These are phyloP conservation scores for Penicillium sp. DNA, from an alignment of 2,329 filamentous ascomycete genomes.

Conservation along the genomic window DNA sequence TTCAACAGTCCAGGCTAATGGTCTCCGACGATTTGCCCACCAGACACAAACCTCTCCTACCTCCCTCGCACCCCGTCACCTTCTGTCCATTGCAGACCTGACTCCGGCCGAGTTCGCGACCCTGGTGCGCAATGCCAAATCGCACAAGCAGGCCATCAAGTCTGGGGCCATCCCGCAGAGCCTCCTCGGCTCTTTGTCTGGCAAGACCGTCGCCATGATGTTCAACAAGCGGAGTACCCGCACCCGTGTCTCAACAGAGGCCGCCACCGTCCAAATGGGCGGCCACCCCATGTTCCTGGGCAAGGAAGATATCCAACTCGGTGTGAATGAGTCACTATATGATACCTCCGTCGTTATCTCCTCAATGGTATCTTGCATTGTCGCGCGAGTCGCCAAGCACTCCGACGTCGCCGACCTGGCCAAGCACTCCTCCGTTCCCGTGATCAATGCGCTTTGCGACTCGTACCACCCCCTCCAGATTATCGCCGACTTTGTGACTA, in stretches of 20 bases:
- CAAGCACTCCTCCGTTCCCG: conserved; percentile 71
- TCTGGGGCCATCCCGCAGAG: conserved; percentile 60
- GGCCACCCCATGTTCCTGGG: conserved; percentile 96
- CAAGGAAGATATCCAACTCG: conserved; percentile 93
- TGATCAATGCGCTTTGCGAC: conserved; percentile 86
- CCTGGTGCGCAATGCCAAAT: conserved; percentile 78
- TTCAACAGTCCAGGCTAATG: conserved; percentile 28
- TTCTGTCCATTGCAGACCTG: conserved; percentile 89
- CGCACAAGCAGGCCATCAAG: conserved; percentile 77
- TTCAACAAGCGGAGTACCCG: conserved; percentile 96
- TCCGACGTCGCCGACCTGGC: conserved; percentile 72
- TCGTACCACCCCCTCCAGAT: conserved; percentile 92
- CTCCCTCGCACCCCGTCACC: conserved; percentile 71
- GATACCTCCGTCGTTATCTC: conserved; percentile 91
- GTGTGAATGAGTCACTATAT: conserved; percentile 89
- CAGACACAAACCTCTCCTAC: conserved; percentile 41
- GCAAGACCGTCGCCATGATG: conserved; percentile 88
- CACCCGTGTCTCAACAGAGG: conserved; percentile 90
- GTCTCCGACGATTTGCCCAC: conserved; percentile 37
- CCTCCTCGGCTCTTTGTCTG: conserved; percentile 64
- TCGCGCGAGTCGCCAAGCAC: conserved; percentile 75
- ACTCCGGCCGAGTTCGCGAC: conserved; percentile 74
- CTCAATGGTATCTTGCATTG: conserved; percentile 85
- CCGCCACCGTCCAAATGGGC: conserved; percentile 81
- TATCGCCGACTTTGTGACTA: conserved; percentile 90